These are phyloP conservation scores for Schizopora paradoxa DNA, from an alignment of 1,284 basidiomycete genomes.

Conservation along the genomic window DNA sequence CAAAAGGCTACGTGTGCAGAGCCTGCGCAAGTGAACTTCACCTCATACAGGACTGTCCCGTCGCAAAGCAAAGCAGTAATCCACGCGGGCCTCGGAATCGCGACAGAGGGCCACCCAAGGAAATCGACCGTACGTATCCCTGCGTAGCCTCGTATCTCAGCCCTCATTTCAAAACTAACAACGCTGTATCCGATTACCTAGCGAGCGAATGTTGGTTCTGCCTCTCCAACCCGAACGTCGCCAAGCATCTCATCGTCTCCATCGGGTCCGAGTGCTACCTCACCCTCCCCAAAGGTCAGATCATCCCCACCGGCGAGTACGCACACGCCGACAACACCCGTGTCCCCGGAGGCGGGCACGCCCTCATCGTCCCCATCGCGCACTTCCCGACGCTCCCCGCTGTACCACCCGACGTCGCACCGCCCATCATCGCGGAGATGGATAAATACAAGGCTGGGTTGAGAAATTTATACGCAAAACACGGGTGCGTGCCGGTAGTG, in stretches of 20 bases:
- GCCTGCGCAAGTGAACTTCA: constrained; percentile 83
- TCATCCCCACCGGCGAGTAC: constrained; percentile 70
- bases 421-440: constrained; percentile 76
- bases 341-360: constrained; percentile 91
- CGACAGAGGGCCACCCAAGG: constrained; percentile 61
- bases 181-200: constrained; percentile 27
- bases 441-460: constrained; percentile 73
- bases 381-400: constrained; percentile 58
- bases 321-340: constrained; percentile 36
- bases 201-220: constrained; percentile 96
- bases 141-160: too few relatives aligned
- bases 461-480: constrained; percentile 63
- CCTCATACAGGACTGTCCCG: constrained; percentile 80
- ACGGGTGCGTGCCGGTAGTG: constrained; percentile 63
- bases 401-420: constrained; percentile 69
- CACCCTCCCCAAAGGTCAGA: constrained; percentile 89
- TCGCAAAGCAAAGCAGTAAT: constrained; percentile 49
- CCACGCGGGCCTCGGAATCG: constrained; percentile 31
- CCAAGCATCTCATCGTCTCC: constrained; percentile 92
- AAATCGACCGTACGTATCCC: constrained; percentile 64
- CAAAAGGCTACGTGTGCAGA: constrained; percentile 79
- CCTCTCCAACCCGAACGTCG: constrained; percentile 84
- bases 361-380: constrained; percentile 81
- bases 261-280: constrained; percentile 92
- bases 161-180: constrained; percentile 3